phyloP scores from a whole-genome alignment of 163 green algal species.

The Coccomyxa subellipsoidea region DNA sequence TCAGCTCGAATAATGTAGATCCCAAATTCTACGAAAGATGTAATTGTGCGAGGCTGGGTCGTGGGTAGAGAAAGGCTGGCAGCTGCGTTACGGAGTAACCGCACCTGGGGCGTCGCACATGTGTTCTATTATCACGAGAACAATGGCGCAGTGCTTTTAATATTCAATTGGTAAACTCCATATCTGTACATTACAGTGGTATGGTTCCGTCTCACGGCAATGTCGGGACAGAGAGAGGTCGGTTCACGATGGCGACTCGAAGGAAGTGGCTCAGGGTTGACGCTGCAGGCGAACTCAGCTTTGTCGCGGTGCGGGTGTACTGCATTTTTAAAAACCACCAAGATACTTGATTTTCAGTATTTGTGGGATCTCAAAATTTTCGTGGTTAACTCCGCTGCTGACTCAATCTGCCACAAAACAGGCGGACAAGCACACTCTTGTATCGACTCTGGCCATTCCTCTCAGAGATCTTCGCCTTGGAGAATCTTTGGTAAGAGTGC shows the following conservation, averaged over 20 bases:
- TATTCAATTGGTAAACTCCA: not conserved
- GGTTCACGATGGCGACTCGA: not conserved
- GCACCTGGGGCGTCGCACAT: too few relatives aligned
- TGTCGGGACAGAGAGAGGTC: not conserved
- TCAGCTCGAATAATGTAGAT: too few relatives aligned
- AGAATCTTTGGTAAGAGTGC: slow-evolving; percentile 22
- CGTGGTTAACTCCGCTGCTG: too few relatives aligned
- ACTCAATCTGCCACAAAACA: slow-evolving; percentile 4
- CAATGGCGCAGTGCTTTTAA: too few relatives aligned
- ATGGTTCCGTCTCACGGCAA: not conserved
- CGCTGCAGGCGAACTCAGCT: slow-evolving; percentile 11
- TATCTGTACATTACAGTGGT: not conserved
- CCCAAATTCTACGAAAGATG: too few relatives aligned
- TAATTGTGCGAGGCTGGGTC: too few relatives aligned
- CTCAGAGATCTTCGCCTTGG: slow-evolving; percentile 33
- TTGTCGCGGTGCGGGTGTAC: slow-evolving; percentile 20
- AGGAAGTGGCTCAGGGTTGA: slow-evolving; percentile 27
- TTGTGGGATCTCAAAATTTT: too few relatives aligned
- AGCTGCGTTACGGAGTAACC: too few relatives aligned
- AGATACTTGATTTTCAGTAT: too few relatives aligned
- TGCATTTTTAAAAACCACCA: too few relatives aligned
- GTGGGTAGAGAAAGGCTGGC: too few relatives aligned
- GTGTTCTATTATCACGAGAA: too few relatives aligned
- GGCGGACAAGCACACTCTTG: slow-evolving; percentile 40
- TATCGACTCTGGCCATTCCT: slow-evolving; percentile 23